Base-by-base conservation (phyloP, 2,329 filamentous ascomycete genomes). In the Iodosphaeria phyllophila region DNA sequence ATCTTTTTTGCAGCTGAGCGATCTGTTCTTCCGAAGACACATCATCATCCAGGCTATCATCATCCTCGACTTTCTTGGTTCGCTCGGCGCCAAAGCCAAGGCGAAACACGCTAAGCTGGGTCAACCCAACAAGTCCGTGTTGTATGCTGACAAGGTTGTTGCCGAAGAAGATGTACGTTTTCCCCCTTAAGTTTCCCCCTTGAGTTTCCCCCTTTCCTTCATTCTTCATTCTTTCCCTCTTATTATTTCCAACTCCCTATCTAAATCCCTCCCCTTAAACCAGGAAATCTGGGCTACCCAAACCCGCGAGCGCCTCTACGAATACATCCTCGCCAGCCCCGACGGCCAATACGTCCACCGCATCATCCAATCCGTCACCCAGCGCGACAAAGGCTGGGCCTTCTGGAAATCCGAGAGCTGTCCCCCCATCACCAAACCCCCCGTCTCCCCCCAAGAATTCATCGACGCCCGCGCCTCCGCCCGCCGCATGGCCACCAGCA, bases 351-450 rank as follows among this genome's bases (percentile, higher is more conserved):
- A 92, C 49, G 98, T 95, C 49, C 77, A 83, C 50, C 75, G 89
- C 19, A 92, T 95, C 69, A 83, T 98, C 16, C 86, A 95, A 46
- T 95, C 84, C 8, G 86, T 98, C 16, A 66, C 98, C 16, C 80
- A 82, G 13, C 67, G 89, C 33, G 89, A 99, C 49, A 95, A 93
- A 56, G 93, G 95, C 44, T 98, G 91, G 91, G 83, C 91, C 22
- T 75, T 83, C 33, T 99, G 89, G 89, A 99, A 99, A 53, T 74
- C 86, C 31, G 83, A 93, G 46, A 80, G 74, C 36, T 98, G 89
- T 45, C 80, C 82, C 13, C 67, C 75, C 5, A 95, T 99, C 41
- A 73, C 84, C 42, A 66, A 69, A 30, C 67, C 76, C 13, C 57
- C 79, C 8, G 63, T 95, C 16, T 62, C 73, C 3, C 61, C 74